Evolutionary conservation across 2,329 filamentous ascomycete species (phyloP), one percentile per base, ranked within the genome.

Genomic region (Pseudogymnoascus sp.): DNA sequence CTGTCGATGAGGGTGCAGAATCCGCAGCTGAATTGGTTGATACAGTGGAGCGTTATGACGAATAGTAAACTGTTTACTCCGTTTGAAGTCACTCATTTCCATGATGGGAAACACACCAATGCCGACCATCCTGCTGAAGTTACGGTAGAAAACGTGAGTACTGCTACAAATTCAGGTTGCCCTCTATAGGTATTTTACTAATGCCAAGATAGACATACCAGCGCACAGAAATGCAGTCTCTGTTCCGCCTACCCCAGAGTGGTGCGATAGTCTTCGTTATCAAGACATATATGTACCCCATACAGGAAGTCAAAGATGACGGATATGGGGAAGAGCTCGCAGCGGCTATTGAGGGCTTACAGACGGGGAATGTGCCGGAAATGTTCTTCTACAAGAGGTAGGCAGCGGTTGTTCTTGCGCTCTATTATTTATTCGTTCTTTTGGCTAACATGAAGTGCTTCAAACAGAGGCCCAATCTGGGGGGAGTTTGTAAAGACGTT

Each of bases 261-360:
- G 75, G 77, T 61, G 84, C 83, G 6, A 60, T 88, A 18, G 78
- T 87, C 0, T 88, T 88, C 73, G 78, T 77, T 0, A 84, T 87
- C 71, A 85, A 87, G 72, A 88, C 85, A 14, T 88, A 86, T 71
- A 74, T 79, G 63, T 87, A 88, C 71, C 77, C 78, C 1, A 71
- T 88, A 6, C 67, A 68, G 40, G 77, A 84, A 60, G 73, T 88
- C 53, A 84, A 82, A 68, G 78, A 78, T 3, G 84, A 87, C 64
- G 84, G 84, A 0, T 71, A 70, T 3, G 84, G 80, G 0, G 79
- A 81, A 68, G 78, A 78, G 6, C 69, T 88, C 61, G 82, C 80
- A 0, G 67, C 72, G 37, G 85, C 85, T 1, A 84, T 87, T 69
- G 84, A 88, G 63, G 85, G 85, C 0, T 69, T 88, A 68, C 78